Percentiles rank a stretch among this genome's conserved stretches.
Evolutionary conservation across 306 rosid genomes (phyloP).

Genomic region (Trifolium subterraneum): DNA sequence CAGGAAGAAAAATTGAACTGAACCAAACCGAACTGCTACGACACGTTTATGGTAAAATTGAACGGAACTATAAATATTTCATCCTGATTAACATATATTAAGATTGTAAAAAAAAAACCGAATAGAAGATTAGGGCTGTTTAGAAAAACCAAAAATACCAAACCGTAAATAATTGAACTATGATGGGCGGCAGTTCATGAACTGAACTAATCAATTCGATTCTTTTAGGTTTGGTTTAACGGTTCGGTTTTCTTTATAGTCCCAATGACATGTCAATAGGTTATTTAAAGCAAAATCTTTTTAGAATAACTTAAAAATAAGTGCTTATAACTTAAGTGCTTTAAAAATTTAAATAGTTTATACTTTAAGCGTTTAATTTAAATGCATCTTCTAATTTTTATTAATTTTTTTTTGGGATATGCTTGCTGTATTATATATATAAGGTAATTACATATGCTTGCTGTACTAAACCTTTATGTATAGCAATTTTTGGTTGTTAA

Average conservation of each 20-base stretch:
- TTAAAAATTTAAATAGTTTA: neutral
- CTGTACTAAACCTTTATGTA: neutral
- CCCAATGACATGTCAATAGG: neutral
- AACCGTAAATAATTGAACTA: too few species aligned
- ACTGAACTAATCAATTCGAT: too few species aligned
- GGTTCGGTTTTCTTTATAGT: too few species aligned
- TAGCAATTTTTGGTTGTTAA: too few species aligned
- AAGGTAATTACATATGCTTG: too few species aligned
- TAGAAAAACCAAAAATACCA: neutral
- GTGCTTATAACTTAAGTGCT: neutral
- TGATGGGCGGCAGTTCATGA: too few species aligned
- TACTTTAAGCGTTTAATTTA: neutral
- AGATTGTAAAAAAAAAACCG: too few species aligned
- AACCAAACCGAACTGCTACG: neutral
- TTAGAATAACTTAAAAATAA: neutral
- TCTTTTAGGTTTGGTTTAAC: too few species aligned
- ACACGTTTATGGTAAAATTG: neutral
- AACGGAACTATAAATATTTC: neutral
- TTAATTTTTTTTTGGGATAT: too few species aligned
- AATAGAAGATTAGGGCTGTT: too few species aligned
- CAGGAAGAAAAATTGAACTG: neutral
- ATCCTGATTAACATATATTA: neutral
- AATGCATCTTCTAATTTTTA: neutral
- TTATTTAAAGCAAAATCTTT: too few species aligned
- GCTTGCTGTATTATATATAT: too few species aligned